Evolutionary conservation across 129 eudicot genomes (phyloP), one percentile per base, ranked within the genome.

Genomic region (Pittosporum tobira): DNA sequence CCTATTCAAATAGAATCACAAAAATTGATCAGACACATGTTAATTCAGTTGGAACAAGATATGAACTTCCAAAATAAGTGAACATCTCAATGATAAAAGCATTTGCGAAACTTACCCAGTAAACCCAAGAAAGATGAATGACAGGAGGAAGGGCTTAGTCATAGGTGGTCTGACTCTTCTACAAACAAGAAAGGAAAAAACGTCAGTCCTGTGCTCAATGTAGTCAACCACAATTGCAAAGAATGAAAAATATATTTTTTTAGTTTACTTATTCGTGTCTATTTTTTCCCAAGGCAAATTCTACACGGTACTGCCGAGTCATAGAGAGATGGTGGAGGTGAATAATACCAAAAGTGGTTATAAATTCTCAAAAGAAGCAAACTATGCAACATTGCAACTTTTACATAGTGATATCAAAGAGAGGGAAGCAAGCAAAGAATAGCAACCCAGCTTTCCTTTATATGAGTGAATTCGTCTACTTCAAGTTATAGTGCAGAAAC

Each of bases 51-150:
- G 31, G 44, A 9, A 50, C 59, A 20, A 51, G 4, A 54, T 14
- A 51, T 27, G 26, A 1, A 12, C 57, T 5, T 47, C 8, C 28
- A 3, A 19, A 30, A 18, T 23, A 51, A 18, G 13, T 45, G 25
- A 68, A 15, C 34, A 34, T 31, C 29, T 25, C 8, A 43, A 46
- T 34, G 11, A 29, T 8, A 48, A 57, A 14, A 57, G 20, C 49
- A 20, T 6, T 47, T 18, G 42, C 26, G 15, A 54, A 31, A 67
- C 90, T 80, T 77, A 91, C 98, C 98, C 98, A n/a, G 94, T 86
- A 51, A 91, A 73, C 40, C 98, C 98, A 64, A 91, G 98, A 84
- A 91, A 81, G 77, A 86, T 62, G 75, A 91, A 83, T 47, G 86
- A 47, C 56, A 81, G 37, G 36, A 86, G 77, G 45, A 91, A 44